Conservation (phyloP, 345 rosid species). For the Eucalyptus erythrocorys region DNA sequence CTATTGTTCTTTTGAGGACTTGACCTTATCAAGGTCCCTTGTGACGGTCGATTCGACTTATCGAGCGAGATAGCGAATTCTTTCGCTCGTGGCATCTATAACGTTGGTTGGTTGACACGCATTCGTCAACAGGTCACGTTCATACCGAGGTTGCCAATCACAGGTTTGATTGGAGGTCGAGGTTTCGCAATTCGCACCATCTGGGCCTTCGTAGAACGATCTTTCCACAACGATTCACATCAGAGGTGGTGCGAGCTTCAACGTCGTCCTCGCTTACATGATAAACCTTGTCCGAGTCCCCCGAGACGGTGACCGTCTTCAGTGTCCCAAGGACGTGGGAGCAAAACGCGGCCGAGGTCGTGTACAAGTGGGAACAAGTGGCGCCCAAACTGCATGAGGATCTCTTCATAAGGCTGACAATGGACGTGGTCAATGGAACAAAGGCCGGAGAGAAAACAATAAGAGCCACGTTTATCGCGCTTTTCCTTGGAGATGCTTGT, state of each 20-base stretch:
- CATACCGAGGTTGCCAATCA: too few species aligned
- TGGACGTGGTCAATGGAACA: not conserved
- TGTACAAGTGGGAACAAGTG: slow-evolving; percentile 3
- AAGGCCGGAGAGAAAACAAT: slow-evolving; percentile 1
- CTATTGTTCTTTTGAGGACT: too few species aligned
- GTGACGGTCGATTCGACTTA: too few species aligned
- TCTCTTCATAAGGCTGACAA: not conserved
- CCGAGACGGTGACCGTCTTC: slow-evolving; percentile 13
- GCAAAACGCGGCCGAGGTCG: slow-evolving; percentile 5
- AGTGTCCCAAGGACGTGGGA: not conserved
- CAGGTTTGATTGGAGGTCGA: too few species aligned
- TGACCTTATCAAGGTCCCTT: too few species aligned
- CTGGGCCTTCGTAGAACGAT: too few species aligned
- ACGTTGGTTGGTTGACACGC: too few species aligned
- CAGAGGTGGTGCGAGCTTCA: slow-evolving; percentile 60
- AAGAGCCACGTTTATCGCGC: not conserved
- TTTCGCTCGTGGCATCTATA: too few species aligned
- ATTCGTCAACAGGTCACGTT: too few species aligned
- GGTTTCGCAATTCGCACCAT: too few species aligned
- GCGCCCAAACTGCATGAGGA: not conserved
- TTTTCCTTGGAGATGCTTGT: slow-evolving; percentile 23
- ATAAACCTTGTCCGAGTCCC: slow-evolving; percentile 13
- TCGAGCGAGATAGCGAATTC: too few species aligned
- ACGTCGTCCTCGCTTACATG: slow-evolving; percentile 38
- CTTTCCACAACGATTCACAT: too few species aligned